Evolutionary conservation across 495 filamentous ascomycete species (phyloP).

Genomic region (Alectoria sarmentosa): DNA sequence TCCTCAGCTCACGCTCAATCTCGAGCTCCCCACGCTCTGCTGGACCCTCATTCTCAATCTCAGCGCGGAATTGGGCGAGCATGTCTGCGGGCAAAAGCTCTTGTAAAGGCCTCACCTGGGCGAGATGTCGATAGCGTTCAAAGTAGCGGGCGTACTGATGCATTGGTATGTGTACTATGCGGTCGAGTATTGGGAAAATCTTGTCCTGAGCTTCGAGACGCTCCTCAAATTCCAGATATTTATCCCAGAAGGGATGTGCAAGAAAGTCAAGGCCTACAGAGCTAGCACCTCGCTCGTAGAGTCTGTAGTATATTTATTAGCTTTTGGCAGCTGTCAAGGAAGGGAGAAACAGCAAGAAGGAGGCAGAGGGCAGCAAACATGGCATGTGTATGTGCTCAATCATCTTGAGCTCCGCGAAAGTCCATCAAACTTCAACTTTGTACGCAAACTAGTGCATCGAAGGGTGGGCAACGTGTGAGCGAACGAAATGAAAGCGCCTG

Average conservation of each 20-base stretch:
- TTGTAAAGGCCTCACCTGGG: slow-evolving; percentile 60
- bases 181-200: slow-evolving; percentile 77
- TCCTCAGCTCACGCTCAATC: slow-evolving; percentile 73
- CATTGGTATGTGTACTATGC: slow-evolving; percentile 89
- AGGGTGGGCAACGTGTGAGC: slow-evolving; percentile 27
- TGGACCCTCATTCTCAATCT: slow-evolving; percentile 56
- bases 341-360: slow-evolving; percentile 28
- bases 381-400: slow-evolving; percentile 44
- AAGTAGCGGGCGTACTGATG: slow-evolving; percentile 96
- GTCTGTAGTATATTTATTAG: slow-evolving; percentile 48
- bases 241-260: slow-evolving; percentile 96
- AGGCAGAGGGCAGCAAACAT: slow-evolving; percentile 45
- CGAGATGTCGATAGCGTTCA: slow-evolving; percentile 77
- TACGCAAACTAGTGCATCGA: slow-evolving; percentile 23
- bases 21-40: slow-evolving; percentile 57
- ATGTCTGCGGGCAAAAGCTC: slow-evolving; percentile 67
- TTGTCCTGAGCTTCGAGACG: slow-evolving; percentile 77
- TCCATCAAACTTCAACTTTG: slow-evolving; percentile 27
- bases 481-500: slow-evolving; percentile 44
- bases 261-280: slow-evolving; percentile 90
- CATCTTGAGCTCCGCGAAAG: slow-evolving; percentile 34
- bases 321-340: slow-evolving; percentile 20
- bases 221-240: slow-evolving; percentile 95
- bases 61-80: slow-evolving; percentile 59
- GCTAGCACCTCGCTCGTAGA: slow-evolving; percentile 86